Evolutionary conservation across 257 asterid species (phyloP), one percentile per base, ranked within the genome.

Genomic region (Plantago ovata): DNA sequence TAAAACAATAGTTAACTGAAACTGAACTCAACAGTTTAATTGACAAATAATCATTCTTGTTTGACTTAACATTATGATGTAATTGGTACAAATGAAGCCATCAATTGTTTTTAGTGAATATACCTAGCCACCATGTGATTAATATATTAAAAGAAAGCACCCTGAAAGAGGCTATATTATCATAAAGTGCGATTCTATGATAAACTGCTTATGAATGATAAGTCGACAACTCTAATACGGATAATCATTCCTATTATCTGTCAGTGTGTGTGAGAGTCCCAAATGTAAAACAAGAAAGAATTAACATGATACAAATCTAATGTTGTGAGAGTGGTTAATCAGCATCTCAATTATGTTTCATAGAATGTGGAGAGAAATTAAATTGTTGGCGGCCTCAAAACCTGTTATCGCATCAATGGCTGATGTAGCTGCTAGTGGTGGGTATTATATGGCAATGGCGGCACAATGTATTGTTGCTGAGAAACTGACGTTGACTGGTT

Each of bases 391-490:
- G 50, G 84, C 82, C 62, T 71, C 87, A 32, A 85, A 83, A 72
- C 98, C 98, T 56, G 98, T 92, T 54, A 62, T 92, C 62, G 95
- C 95, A 67, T 92, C 97, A 55, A 92, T 92, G 98, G 90, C 82
- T 71, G 98, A 92, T 77, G 97, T 92, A 75, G 98, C 98, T 70
- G 98, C 98, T 51, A 92, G 98, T 80, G 98, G 98, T 67, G 98
- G 98, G 68, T 92, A 85, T 65, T 92, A 92, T 73, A 88, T 92
- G 97, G 94, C 98, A 54, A 92, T 92, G 98, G 98, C 89, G 52
- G 78, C 97, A 6, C 72, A 74, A 58, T 60, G 83, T 67, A 84
- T 92, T 62, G 98, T 92, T 64, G 95, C 98, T 12, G 97, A 92
- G 75, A 77, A 80, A 60, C 97, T 92, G 43, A 88, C 98, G 9